A percentile compares a stretch with the other conserved stretches of the same genome.
These are phyloP conservation scores for Plasmodium coatneyi DNA, from an alignment of 169 alveolate genomes.

Conservation along the genomic window DNA sequence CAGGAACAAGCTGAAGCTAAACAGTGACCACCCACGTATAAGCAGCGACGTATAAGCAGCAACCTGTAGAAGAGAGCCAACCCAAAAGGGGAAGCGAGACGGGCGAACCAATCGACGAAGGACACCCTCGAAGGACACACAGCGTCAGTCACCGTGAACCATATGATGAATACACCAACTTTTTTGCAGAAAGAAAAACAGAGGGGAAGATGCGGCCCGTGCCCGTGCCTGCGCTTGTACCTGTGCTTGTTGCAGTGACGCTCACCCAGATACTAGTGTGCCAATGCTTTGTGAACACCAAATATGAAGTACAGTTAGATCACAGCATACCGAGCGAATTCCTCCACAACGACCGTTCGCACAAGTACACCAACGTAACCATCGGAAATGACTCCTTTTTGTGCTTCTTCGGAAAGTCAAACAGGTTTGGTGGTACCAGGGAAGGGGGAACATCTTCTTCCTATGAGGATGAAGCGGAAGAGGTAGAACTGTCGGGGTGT, in stretches of 20 bases:
- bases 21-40: neutral
- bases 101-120: neutral
- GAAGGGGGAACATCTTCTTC: neutral
- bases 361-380: slow-evolving; percentile 62
- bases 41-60: neutral
- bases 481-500: neutral
- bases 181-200: neutral
- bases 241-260: slow-evolving; percentile 23
- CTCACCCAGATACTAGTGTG: slow-evolving; percentile 37
- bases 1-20: neutral
- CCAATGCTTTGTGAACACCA: slow-evolving; percentile 55
- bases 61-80: neutral
- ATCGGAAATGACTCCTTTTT: slow-evolving; percentile 68
- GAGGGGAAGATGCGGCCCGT: neutral
- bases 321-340: slow-evolving; percentile 49
- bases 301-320: slow-evolving; percentile 71
- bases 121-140: neutral
- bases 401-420: slow-evolving; percentile 21
- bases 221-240: slow-evolving; percentile 22
- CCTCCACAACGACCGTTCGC: slow-evolving; percentile 15
- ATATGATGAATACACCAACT: neutral
- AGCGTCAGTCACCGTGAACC: neutral
- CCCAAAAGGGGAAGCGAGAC: neutral
- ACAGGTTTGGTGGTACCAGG: neutral
- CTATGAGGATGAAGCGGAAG: neutral